Conservation (phyloP, 352 stramenopile species). For the Thalassiosira exigua region DNA sequence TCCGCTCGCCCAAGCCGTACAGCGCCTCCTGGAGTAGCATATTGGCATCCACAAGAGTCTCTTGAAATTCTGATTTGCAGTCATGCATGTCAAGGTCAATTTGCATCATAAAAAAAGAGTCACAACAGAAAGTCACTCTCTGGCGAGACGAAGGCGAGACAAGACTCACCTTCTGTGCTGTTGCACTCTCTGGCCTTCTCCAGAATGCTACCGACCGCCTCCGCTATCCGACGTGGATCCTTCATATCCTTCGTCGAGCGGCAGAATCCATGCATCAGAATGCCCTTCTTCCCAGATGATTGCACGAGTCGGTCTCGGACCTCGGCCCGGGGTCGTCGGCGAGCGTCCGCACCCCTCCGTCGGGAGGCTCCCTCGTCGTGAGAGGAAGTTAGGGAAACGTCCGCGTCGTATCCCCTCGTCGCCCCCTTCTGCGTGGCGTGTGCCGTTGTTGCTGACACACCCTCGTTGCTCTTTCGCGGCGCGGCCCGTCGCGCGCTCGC, state of each 20-base stretch:
- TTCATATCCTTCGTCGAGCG: background rate
- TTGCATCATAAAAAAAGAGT: background rate
- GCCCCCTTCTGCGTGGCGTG: no score
- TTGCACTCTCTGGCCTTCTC: slow-evolving; percentile 20
- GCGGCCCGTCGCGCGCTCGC: no score
- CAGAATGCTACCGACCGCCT: slow-evolving; percentile 12
- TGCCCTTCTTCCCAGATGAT: background rate
- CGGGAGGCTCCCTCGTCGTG: no score
- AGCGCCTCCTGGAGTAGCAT: slow-evolving; percentile 40
- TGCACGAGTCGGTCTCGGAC: no score
- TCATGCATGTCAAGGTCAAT: background rate
- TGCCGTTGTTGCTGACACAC: no score
- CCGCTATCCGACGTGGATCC: slow-evolving; percentile 3
- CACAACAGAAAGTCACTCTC: background rate
- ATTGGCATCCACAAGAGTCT: slow-evolving; percentile 30
- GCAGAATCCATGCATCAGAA: slow-evolving; percentile 25
- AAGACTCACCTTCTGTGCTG: slow-evolving; percentile 9
- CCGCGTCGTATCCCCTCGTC: no score
- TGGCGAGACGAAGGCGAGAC: background rate
- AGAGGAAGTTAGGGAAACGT: no score
- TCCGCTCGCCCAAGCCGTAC: slow-evolving; percentile 23
- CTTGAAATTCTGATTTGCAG: slow-evolving; percentile 18
- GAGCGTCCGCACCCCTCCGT: no score
- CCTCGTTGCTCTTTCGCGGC: no score
- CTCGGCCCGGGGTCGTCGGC: no score